A percentile compares a stretch with the other conserved stretches of the same genome.
phyloP scores from a whole-genome alignment of 208 protist genomes.

The Polymyxa betae region DNA sequence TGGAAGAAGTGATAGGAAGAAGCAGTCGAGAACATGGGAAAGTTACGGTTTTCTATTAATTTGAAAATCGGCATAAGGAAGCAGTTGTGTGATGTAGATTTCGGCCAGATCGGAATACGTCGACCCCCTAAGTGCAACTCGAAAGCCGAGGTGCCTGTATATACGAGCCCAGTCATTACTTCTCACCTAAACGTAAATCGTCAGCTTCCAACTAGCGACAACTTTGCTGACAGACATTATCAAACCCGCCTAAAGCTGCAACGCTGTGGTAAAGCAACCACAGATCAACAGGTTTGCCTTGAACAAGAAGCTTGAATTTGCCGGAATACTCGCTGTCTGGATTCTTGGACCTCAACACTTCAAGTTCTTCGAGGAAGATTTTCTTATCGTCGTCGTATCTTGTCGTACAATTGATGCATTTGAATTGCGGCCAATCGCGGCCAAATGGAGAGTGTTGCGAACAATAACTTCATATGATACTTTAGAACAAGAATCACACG shows the following conservation, averaged over 20 bases:
- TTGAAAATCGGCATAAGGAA: too few species aligned
- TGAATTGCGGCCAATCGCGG: neutral
- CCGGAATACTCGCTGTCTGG: neutral
- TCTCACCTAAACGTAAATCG: neutral
- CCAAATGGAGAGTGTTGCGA: neutral
- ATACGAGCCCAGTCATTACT: neutral
- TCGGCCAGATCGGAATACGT: neutral
- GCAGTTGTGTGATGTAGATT: neutral
- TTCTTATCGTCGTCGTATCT: neutral
- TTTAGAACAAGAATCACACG: neutral
- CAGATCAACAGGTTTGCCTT: slow-evolving; percentile 43
- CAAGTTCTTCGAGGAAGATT: neutral
- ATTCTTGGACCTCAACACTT: neutral
- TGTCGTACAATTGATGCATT: neutral
- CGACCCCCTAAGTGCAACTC: neutral
- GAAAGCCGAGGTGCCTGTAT: neutral
- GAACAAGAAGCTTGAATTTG: neutral
- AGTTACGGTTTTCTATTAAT: too few species aligned
- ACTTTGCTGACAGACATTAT: neutral
- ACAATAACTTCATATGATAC: neutral
- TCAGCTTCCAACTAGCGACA: neutral
- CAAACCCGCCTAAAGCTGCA: slow-evolving; percentile 1
- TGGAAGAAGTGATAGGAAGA: too few species aligned
- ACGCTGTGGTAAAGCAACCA: slow-evolving; percentile 25
- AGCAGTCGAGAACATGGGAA: too few species aligned